Evolutionary conservation across 139 green algal species (phyloP).

Genomic region (Desmodesmus armatus): DNA sequence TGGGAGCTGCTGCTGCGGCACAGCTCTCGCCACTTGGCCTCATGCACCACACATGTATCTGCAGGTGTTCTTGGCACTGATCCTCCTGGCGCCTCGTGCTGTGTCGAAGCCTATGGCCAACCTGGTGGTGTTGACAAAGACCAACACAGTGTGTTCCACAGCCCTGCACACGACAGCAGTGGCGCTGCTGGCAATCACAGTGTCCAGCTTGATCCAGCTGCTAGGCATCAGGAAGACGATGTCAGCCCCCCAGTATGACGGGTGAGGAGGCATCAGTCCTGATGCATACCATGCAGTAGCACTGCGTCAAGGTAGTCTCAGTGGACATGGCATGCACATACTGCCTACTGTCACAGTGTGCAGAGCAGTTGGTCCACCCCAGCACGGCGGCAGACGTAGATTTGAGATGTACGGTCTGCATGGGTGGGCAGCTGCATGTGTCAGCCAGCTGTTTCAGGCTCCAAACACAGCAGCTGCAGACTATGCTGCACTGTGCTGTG

Average conservation of each 20-base stretch:
- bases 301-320: no score
- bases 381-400: no score
- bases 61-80: neutral
- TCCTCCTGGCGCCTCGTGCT: slow-evolving; percentile 5
- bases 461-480: neutral
- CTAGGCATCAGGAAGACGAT: neutral
- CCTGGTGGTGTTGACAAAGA: neutral
- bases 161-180: slow-evolving; percentile 21
- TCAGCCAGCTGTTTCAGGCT: neutral
- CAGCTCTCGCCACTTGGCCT: no score
- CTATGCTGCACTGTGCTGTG: neutral
- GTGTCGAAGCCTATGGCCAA: neutral
- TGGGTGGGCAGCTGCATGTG: neutral
- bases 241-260: neutral
- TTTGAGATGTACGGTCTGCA: no score
- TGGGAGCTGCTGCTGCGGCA: no score
- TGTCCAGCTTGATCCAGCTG: slow-evolving; percentile 18
- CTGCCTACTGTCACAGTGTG: no score
- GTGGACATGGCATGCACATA: no score
- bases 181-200: slow-evolving; percentile 24
- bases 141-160: slow-evolving; percentile 6
- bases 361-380: no score
- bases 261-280: no score
- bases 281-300: no score
- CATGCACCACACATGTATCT: neutral